phyloP scores from a whole-genome alignment of 164 flowering plant genomes.

The Saururus chinensis region DNA sequence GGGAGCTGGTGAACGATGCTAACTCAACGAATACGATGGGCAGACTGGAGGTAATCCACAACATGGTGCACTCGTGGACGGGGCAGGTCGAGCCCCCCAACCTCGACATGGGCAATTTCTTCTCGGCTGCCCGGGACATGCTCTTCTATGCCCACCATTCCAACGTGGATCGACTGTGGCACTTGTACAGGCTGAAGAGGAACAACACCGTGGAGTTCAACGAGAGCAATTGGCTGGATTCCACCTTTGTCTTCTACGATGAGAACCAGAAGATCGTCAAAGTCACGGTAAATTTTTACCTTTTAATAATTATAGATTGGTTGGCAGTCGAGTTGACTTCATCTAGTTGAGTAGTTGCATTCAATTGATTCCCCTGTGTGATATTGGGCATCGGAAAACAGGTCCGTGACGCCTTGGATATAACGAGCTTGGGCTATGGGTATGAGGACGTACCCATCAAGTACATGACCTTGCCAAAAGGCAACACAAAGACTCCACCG shows the following conservation, averaged over 20 bases:
- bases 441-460: not conserved
- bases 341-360: too few relatives aligned
- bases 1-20: not conserved
- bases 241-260: constrained; percentile 8
- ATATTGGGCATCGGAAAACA: not conserved
- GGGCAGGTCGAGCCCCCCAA: constrained; percentile 2
- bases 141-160: constrained; percentile 10
- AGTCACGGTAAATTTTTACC: constrained; percentile 3
- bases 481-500: not conserved
- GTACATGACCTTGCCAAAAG: not conserved
- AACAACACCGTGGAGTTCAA: not conserved
- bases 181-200: not conserved
- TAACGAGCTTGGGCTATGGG: not conserved
- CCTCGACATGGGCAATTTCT: constrained; percentile 10
- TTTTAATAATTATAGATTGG: too few relatives aligned
- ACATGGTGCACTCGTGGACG: constrained; percentile 4
- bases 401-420: not conserved
- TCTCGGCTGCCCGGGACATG: constrained; percentile 7
- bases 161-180: constrained; percentile 7
- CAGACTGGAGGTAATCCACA: constrained; percentile 3
- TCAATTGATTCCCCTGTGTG: not conserved
- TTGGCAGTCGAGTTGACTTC: too few relatives aligned
- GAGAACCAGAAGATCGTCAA: constrained; percentile 6
- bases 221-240: constrained; percentile 5
- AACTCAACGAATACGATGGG: not conserved